phyloP scores from a whole-genome alignment of 2,329 filamentous ascomycete genomes.

The Nothomitra cinnamomea region DNA sequence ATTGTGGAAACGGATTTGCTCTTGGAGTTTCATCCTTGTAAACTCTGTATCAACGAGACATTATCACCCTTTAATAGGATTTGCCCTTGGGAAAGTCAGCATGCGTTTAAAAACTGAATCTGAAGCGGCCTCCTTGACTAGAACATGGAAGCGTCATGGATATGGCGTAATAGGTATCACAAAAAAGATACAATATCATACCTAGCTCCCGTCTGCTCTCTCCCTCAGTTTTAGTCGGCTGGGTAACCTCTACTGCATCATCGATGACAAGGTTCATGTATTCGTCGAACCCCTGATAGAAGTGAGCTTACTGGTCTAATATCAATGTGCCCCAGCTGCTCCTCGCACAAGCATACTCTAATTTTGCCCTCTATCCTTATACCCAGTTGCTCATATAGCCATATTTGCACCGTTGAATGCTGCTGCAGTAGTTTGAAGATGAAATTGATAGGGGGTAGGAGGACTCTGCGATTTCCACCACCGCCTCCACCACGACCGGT shows the following conservation, averaged over 20 bases:
- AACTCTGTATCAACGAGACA: conserved; percentile 58
- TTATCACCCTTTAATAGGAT: conserved; percentile 81
- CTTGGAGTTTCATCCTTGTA: conserved; percentile 18
- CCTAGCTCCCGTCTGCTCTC: conserved; percentile 67
- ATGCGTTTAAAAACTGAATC: no score
- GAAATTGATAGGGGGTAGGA: conserved; percentile 67
- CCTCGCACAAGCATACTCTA: conserved; percentile 45
- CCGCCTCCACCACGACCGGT: conserved; percentile 30
- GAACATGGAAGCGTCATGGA: not conserved
- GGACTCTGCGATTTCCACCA: conserved; percentile 41
- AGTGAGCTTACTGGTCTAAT: not conserved
- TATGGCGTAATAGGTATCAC: not conserved
- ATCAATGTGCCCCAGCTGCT: not conserved
- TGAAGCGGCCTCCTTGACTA: not conserved
- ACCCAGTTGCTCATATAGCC: conserved; percentile 90
- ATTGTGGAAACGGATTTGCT: not conserved
- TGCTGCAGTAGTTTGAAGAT: conserved; percentile 84
- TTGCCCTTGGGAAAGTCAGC: conserved; percentile 39
- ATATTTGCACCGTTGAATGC: conserved; percentile 76
- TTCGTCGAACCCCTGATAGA: conserved; percentile 68
- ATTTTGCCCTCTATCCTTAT: conserved; percentile 96
- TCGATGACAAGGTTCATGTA: conserved; percentile 99
- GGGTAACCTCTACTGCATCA: conserved; percentile 82
- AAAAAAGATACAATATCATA: conserved; percentile 26
- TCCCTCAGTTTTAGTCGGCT: conserved; percentile 63